Percentiles rank a stretch among this genome's conserved stretches.
phyloP scores from a whole-genome alignment of 2,329 filamentous ascomycete genomes.

The Fusarium domesticum region DNA sequence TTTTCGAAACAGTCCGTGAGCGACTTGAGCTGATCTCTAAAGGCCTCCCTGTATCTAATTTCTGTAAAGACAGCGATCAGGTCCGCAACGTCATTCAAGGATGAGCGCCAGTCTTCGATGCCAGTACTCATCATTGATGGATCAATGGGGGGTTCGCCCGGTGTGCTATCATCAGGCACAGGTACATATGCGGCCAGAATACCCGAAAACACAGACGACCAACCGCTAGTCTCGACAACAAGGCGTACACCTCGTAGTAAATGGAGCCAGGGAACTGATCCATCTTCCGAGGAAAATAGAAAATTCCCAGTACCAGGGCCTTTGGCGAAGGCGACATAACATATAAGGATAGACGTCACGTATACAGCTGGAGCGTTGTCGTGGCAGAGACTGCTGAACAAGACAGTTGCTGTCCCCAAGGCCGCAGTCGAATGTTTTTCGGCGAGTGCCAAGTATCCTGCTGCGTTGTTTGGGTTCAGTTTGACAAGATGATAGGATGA shows the following conservation, averaged over 20 bases:
- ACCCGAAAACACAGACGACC: conserved; percentile 13
- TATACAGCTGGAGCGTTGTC: conserved; percentile 24
- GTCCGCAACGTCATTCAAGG: conserved; percentile 9
- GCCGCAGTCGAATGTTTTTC: conserved; percentile 20
- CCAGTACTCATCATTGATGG: background rate
- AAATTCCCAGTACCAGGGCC: conserved; percentile 15
- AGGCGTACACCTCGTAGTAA: conserved; percentile 17
- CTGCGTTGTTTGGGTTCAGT: conserved; percentile 1
- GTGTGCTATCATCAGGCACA: background rate
- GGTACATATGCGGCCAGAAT: conserved; percentile 4
- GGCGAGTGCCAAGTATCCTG: conserved; percentile 12
- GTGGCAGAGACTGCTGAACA: conserved; percentile 15
- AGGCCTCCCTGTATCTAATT: background rate
- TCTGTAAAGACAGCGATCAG: conserved; percentile 7
- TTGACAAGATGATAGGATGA: conserved; percentile 23
- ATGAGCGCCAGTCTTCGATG: conserved; percentile 13
- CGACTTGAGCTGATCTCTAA: background rate
- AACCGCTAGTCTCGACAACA: conserved; percentile 14
- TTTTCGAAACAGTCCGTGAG: conserved; percentile 9
- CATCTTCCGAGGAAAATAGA: conserved; percentile 13
- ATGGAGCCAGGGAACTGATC: conserved; percentile 19
- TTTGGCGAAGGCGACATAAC: conserved; percentile 18
- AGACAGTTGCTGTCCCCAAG: conserved; percentile 14
- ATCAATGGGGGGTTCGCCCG: background rate
- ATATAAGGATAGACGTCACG: conserved; percentile 22